Conservation (phyloP, 768 basidiomycete species). For the Cyathus striatus region DNA sequence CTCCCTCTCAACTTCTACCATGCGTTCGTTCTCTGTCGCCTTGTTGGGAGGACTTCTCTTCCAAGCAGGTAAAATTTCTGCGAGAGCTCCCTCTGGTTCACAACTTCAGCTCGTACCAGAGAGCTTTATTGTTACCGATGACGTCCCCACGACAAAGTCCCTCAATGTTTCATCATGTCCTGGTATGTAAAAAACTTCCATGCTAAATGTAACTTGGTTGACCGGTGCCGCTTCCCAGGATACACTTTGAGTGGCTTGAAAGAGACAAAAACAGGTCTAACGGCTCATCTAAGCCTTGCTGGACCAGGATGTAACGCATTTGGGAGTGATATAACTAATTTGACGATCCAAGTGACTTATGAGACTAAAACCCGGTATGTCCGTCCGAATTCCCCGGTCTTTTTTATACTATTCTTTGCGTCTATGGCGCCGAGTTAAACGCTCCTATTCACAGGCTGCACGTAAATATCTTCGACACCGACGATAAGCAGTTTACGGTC, state of each 20-base stretch:
- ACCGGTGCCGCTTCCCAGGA: too few relatives aligned
- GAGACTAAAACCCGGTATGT: slow-evolving; percentile 48
- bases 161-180: neutral
- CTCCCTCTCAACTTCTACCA: too few relatives aligned
- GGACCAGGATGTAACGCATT: slow-evolving; percentile 62
- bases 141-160: neutral
- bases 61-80: neutral
- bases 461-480: slow-evolving; percentile 63
- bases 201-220: neutral
- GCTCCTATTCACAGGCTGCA: slow-evolving; percentile 59
- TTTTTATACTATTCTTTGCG: too few relatives aligned
- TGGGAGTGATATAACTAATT: slow-evolving; percentile 49
- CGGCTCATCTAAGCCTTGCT: slow-evolving; percentile 47
- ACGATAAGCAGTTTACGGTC: slow-evolving; percentile 59
- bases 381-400: too few relatives aligned
- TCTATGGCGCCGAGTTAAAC: too few relatives aligned
- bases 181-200: slow-evolving; percentile 1
- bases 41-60: slow-evolving; percentile 11
- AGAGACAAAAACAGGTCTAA: slow-evolving; percentile 43
- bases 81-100: neutral
- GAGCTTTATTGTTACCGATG: neutral
- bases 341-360: slow-evolving; percentile 66
- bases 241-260: slow-evolving; percentile 44
- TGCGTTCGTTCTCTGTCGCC: neutral
- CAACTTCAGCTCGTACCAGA: slow-evolving; percentile 1